Base-by-base conservation (phyloP, 2,329 filamentous ascomycete genomes). In the Graphilbum ipis-grandicollis region DNA sequence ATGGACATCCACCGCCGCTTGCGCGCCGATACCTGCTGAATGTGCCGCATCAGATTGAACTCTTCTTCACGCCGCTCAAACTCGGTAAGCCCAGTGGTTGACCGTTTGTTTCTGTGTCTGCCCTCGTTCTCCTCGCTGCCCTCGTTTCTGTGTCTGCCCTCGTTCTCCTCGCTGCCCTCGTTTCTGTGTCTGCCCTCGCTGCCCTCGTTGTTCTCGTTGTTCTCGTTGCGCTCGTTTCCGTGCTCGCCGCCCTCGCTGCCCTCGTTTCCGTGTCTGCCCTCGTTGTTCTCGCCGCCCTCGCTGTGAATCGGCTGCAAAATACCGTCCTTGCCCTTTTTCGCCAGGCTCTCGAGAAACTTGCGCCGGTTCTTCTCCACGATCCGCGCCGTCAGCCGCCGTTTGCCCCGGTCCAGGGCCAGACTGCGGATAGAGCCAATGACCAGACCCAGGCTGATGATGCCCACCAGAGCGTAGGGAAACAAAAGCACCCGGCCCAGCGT, bases 391-490 rank as follows among this genome's bases (percentile, higher is more conserved):
- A 77, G 54, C 15, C 64, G 61, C 4, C 56, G 58, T 37, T 63
- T 63, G 1, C 68, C 71, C 23, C 69, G 65, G 36, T 77, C 71
- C 0, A 77, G 55, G 1, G 71, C 65, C 29, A 77, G 57, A 41
- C 63, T 80, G 25, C 81, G 46, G 28, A 48, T 48, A 9, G 47
- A 48, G 15, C 47, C 47, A 18, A 48, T 47, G 34, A 48, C 45
- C 29, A 77, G 55, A 10, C 73, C 65, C 32, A 77, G 57, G 43
- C 64, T 80, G 31, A 82, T 79, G 39, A 90, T 78, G 3, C 86
- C 86, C 7, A 85, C 64, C 1, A 93, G 71, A 0, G 85, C 77
- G 46, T 81, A 94, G 0, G 86, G 86, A 36, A 93, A 77, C 22
- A 93, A 61, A 2, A 94, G 62, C 1, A 74, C 79, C 30, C 78